phyloP scores from a whole-genome alignment of 2,329 filamentous ascomycete genomes.

The Fusarium tjaetaba region DNA sequence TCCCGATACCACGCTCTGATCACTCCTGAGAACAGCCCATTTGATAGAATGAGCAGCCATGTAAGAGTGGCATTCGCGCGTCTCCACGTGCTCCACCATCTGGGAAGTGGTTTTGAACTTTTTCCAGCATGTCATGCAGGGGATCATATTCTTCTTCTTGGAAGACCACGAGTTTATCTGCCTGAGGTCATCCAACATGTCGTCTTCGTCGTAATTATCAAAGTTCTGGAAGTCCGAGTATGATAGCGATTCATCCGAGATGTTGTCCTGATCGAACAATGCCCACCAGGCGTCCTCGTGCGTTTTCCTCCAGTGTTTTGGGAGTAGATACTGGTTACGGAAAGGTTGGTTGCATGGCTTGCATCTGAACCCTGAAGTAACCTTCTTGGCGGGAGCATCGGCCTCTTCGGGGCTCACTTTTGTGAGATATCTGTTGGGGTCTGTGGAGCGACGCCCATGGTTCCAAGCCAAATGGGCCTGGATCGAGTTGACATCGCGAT shows the following conservation, averaged over 20 bases:
- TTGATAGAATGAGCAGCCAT: not conserved
- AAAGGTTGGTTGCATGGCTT: not conserved
- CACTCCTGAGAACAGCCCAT: not conserved
- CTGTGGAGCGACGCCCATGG: not conserved
- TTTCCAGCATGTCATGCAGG: not conserved
- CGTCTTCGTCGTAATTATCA: not conserved
- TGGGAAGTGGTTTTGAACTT: not conserved
- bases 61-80: not conserved
- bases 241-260: not conserved
- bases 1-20: not conserved
- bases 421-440: no score
- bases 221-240: not conserved
- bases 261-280: not conserved
- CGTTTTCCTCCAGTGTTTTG: not conserved
- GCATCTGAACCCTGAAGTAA: not conserved
- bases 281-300: not conserved
- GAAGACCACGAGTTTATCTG: not conserved
- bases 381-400: not conserved
- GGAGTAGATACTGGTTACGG: not conserved
- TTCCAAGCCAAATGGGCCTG: not conserved
- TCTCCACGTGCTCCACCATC: not conserved
- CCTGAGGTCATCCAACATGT: not conserved
- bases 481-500: not conserved
- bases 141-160: not conserved
- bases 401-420: not conserved